A percentile compares a stretch with the other conserved stretches of the same genome.
Evolutionary conservation across 2,329 filamentous ascomycete genomes (phyloP).

Genomic region (Aspergillus alliaceus): DNA sequence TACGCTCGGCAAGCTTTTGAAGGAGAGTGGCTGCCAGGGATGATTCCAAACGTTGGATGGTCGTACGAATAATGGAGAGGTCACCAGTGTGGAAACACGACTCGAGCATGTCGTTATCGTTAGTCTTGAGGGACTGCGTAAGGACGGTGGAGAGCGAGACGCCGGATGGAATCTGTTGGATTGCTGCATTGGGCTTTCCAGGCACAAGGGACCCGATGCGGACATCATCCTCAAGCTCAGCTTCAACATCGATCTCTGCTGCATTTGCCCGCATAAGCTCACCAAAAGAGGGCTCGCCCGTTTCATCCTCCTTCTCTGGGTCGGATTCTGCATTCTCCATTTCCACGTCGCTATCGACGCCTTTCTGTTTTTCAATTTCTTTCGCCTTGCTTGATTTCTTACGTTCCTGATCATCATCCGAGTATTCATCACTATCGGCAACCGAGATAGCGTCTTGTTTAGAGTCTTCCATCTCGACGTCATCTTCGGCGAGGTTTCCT

Average conservation of each 20-base stretch:
- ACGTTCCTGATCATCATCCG: conserved; percentile 20
- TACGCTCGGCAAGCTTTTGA: conserved; percentile 78
- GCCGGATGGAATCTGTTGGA: conserved; percentile 64
- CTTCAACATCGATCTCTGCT: conserved; percentile 72
- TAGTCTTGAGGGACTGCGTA: conserved; percentile 86
- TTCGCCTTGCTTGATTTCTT: conserved; percentile 20
- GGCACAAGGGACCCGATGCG: conserved; percentile 47
- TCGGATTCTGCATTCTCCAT: conserved; percentile 40
- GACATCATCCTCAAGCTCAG: conserved; percentile 47
- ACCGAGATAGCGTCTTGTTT: conserved; percentile 36
- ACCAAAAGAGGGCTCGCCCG: conserved; percentile 72
- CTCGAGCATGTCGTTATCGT: conserved; percentile 86
- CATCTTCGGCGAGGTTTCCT: conserved; percentile 47
- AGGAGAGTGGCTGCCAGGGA: conserved; percentile 76
- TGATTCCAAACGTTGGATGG: conserved; percentile 87
- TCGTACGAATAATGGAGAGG: conserved; percentile 74
- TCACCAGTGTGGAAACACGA: conserved; percentile 84
- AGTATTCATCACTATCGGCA: conserved; percentile 24
- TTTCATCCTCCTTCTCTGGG: conserved; percentile 33
- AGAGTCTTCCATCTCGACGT: conserved; percentile 43
- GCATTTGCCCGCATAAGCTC: conserved; percentile 73
- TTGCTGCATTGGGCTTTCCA: conserved; percentile 45
- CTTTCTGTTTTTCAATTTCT: conserved; percentile 15
- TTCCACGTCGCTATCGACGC: conserved; percentile 23
- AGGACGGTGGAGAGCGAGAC: conserved; percentile 90